A percentile compares a stretch with the other conserved stretches of the same genome.
phyloP scores from a whole-genome alignment of 163 green algal genomes.

The Chlamydomonas reinhardtii region DNA sequence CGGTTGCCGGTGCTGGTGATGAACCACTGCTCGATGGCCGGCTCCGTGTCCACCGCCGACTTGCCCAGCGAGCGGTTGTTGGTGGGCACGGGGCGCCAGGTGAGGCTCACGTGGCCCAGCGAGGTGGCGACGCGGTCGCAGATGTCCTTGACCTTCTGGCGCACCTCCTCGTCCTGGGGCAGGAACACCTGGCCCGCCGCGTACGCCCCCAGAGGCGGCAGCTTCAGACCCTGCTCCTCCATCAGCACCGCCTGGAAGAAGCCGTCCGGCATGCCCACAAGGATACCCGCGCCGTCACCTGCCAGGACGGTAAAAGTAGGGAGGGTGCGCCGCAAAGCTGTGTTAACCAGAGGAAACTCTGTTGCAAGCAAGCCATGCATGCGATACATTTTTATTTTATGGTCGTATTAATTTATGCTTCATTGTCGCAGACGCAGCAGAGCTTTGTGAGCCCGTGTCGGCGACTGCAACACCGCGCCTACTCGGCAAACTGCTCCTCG shows the following conservation, averaged over 20 bases:
- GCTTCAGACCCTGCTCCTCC: slow-evolving; percentile 76
- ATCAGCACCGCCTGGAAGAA: slow-evolving; percentile 82
- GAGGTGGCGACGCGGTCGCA: slow-evolving; percentile 72
- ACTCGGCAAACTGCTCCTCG: too few relatives aligned
- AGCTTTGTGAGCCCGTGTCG: too few relatives aligned
- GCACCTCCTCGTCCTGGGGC: slow-evolving; percentile 71
- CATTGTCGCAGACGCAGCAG: too few relatives aligned
- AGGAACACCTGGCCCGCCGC: slow-evolving; percentile 91
- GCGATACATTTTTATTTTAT: too few relatives aligned
- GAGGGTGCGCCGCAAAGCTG: not conserved
- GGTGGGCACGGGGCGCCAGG: slow-evolving; percentile 91
- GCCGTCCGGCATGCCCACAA: slow-evolving; percentile 89
- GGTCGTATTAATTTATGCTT: too few relatives aligned
- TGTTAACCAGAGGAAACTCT: too few relatives aligned
- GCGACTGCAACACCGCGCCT: too few relatives aligned
- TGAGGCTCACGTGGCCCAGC: slow-evolving; percentile 82
- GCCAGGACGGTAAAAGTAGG: not conserved
- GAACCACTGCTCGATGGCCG: slow-evolving; percentile 88
- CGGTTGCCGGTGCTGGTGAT: slow-evolving; percentile 43
- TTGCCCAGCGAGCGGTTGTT: slow-evolving; percentile 85
- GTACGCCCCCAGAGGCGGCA: slow-evolving; percentile 85
- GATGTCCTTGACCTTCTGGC: slow-evolving; percentile 64
- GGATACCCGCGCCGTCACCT: slow-evolving; percentile 94
- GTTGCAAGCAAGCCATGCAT: too few relatives aligned
- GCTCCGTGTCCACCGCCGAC: slow-evolving; percentile 87